phyloP scores from a whole-genome alignment of 345 rosid species.

The Salix exigua region DNA sequence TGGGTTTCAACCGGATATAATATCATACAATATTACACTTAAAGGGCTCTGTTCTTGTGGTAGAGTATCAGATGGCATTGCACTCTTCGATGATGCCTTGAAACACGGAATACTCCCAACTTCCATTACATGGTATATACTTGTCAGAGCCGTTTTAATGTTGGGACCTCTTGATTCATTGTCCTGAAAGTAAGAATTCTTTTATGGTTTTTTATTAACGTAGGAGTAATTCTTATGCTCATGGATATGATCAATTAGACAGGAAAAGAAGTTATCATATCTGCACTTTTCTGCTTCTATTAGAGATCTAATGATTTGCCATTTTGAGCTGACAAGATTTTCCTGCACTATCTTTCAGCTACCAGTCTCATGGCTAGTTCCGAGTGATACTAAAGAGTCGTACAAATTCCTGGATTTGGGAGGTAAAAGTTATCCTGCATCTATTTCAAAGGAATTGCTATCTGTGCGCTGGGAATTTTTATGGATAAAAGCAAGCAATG shows the following conservation, averaged over 20 bases:
- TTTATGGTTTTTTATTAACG: not conserved
- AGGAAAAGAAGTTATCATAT: not conserved
- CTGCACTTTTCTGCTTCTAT: not conserved
- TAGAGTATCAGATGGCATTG: conserved; percentile 54
- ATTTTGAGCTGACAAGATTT: not conserved
- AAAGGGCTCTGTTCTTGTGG: conserved; percentile 71
- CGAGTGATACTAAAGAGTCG: conserved; percentile 6
- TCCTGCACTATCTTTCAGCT: not conserved
- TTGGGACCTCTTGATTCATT: conserved; percentile 6
- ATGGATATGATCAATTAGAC: not conserved
- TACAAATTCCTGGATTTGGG: conserved; percentile 1
- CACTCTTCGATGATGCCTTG: conserved; percentile 65
- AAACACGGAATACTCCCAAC: conserved; percentile 56
- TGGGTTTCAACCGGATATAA: conserved; percentile 65
- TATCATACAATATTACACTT: conserved; percentile 71
- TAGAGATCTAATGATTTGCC: not conserved
- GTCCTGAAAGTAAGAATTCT: not conserved
- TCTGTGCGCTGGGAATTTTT: not conserved
- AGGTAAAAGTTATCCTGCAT: not conserved
- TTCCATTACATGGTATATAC: conserved; percentile 70
- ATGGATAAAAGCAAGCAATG: not conserved
- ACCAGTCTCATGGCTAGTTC: not conserved
- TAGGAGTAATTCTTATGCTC: not conserved
- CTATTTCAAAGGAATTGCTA: not conserved
- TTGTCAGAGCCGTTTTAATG: conserved; percentile 62